Conservation (phyloP, 257 asterid genomes). For the Solanum habrochaites region DNA sequence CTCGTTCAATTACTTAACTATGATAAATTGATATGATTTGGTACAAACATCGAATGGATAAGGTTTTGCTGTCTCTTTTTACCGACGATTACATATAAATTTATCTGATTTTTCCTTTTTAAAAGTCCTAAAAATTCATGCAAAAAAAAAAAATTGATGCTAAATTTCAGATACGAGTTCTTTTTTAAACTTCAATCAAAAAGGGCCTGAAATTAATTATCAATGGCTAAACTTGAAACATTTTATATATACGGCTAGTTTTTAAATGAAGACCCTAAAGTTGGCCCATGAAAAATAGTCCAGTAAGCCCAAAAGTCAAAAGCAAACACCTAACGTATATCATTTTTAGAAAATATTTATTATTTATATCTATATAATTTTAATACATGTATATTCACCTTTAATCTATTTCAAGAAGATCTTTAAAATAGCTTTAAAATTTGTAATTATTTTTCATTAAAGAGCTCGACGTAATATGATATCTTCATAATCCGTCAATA, state of each 20-base stretch:
- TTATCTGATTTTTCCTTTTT: not conserved
- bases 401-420: too few relatives aligned
- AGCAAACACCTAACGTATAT: not conserved
- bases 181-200: not conserved
- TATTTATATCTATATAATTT: too few relatives aligned
- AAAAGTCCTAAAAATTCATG: not conserved
- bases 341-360: too few relatives aligned
- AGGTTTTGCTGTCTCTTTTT: not conserved
- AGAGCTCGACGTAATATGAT: not conserved
- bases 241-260: not conserved
- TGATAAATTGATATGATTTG: not conserved
- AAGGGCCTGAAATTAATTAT: not conserved
- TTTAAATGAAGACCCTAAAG: not conserved
- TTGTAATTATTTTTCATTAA: too few relatives aligned
- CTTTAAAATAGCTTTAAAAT: too few relatives aligned
- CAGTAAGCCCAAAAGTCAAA: not conserved
- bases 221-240: not conserved
- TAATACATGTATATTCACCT: not conserved
- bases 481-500: not conserved
- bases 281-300: not conserved
- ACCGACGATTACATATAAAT: not conserved
- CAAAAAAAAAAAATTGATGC: not conserved
- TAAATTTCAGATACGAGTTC: not conserved
- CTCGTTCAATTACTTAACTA: not conserved
- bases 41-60: not conserved